Conservation (phyloP, 2,329 filamentous ascomycete genomes). For the Colletotrichum cuscutae region DNA sequence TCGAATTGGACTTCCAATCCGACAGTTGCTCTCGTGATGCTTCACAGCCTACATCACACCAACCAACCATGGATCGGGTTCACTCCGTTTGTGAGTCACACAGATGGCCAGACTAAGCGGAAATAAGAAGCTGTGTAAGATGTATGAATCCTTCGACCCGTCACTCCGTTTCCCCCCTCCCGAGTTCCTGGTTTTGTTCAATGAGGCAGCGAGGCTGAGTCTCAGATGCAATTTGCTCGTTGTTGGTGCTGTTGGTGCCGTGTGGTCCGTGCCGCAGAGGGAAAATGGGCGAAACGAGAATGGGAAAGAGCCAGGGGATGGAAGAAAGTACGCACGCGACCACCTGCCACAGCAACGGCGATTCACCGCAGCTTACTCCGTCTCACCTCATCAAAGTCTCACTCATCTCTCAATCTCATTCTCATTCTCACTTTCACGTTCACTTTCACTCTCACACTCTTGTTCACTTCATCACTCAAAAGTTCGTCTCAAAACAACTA, state of each 20-base stretch:
- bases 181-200: neutral
- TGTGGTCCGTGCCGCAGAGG: constrained; percentile 5
- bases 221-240: neutral
- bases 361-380: neutral
- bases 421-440: neutral
- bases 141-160: neutral
- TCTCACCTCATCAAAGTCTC: constrained; percentile 9
- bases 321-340: constrained; percentile 8
- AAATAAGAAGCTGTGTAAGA: neutral
- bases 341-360: constrained; percentile 16
- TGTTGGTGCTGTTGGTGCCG: constrained; percentile 7
- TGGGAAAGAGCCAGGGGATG: neutral
- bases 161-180: neutral
- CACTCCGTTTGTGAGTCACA: neutral
- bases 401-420: neutral
- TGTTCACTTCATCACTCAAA: neutral
- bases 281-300: neutral
- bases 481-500: neutral
- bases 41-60: neutral
- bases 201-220: neutral
- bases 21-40: neutral
- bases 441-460: neutral
- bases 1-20: too few relatives aligned
- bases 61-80: neutral
- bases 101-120: neutral